These are phyloP conservation scores for Arxiozyma heterogenica DNA, from an alignment of 1,139 yeast species.

Conservation along the genomic window DNA sequence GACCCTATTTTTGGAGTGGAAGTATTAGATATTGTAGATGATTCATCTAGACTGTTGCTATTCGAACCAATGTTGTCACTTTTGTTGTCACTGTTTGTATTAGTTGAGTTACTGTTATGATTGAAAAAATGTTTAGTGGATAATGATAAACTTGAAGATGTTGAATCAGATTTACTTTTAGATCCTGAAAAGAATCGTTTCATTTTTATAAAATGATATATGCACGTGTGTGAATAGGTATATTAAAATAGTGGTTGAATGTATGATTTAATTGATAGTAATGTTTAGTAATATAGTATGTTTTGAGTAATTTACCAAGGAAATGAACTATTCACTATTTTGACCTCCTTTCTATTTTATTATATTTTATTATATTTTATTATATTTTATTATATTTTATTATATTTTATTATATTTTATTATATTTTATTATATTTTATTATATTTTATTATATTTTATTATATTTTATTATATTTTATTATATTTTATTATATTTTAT, in stretches of 20 bases:
- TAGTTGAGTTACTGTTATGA: not conserved
- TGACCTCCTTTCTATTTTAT: too few species aligned
- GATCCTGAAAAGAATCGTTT: conserved; percentile 11
- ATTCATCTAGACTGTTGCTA: not conserved
- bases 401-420: too few species aligned
- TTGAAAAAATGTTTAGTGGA: conserved; percentile 4
- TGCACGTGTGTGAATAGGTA: not conserved
- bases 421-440: too few species aligned
- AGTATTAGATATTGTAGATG: not conserved
- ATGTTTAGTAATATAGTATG: too few species aligned
- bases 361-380: too few species aligned
- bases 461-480: too few species aligned
- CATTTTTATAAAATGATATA: conserved; percentile 1
- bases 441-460: too few species aligned
- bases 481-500: too few species aligned
- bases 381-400: too few species aligned
- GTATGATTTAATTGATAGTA: too few species aligned
- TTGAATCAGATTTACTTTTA: conserved; percentile 1
- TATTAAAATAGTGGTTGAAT: not conserved
- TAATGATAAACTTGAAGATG: conserved; percentile 5
- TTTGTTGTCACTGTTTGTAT: not conserved
- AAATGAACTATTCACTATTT: too few species aligned
- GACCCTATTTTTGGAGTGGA: not conserved
- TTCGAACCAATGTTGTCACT: not conserved
- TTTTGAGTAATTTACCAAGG: too few species aligned